Base-by-base conservation (phyloP, 2,329 filamentous ascomycete genomes). In the Pochonia chlamydosporia region DNA sequence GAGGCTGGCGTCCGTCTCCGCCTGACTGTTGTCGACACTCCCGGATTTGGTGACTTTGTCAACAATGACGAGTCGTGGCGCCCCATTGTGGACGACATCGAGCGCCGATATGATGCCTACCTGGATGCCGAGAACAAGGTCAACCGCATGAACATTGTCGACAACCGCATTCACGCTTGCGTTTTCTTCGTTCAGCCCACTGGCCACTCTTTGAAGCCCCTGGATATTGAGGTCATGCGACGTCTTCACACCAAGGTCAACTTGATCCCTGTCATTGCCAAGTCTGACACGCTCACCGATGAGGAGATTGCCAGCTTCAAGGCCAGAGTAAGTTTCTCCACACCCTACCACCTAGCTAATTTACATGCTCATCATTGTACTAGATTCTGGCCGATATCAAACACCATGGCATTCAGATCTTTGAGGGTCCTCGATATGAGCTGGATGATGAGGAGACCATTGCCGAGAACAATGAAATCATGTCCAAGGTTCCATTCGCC, bases 11-110 rank as follows among this genome's bases (percentile, higher is more conserved):
- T 99, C 51, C 91, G 93, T 65, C 85, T 99, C 55, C 89, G 93
- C 51, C 73, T 99, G 67, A 99, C 92, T 11, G 93, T 99, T 45
- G 93, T 99, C 55, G 93, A 99, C 62, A 99, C 93, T 9, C 93
- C 93, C 37, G 93, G 93, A 54, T 99, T 99, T 61, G 93, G 93
- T 63, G 93, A 99, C 73, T 99, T 97, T 65, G 93, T 99, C 65
- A 99, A 99, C 85, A 99, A 99, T 67, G 93, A 97, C 63, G 93
- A 97, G 73, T 99, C 93, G 24, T 99, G 93, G 93, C 84, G 93
- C 64, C 93, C 93, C 48, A 99, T 99, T 72, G 86, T 96, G 61
- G 93, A 99, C 78, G 97, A 97, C 79, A 97, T 99, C 63, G 93
- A 99, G 79, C 90, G 96, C 79, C 88, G 93, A 59, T 99, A 93